Conservation (phyloP, 1,139 yeast genomes). For the Magnusiomyces suaveolens region DNA sequence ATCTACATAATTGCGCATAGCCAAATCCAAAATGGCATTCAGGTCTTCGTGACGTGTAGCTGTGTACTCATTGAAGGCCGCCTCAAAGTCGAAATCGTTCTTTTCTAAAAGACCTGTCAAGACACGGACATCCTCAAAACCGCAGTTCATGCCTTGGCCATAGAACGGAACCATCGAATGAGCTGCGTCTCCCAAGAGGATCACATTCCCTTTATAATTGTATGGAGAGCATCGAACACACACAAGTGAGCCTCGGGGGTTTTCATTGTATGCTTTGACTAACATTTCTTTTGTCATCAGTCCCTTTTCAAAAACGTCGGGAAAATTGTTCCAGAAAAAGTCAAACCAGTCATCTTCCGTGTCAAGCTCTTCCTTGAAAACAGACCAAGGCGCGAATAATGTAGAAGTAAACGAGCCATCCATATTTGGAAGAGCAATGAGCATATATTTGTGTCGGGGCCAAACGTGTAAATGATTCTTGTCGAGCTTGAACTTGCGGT, state of each 20-base stretch:
- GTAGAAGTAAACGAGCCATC: constrained; percentile 89
- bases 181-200: constrained; percentile 86
- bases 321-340: constrained; percentile 56
- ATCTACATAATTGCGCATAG: constrained; percentile 72
- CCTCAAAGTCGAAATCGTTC: constrained; percentile 33
- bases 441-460: constrained; percentile 83
- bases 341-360: constrained; percentile 35
- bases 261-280: constrained; percentile 42
- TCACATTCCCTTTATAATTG: constrained; percentile 53
- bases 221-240: constrained; percentile 55
- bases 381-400: constrained; percentile 70
- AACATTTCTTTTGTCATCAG: constrained; percentile 56
- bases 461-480: constrained; percentile 83
- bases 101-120: constrained; percentile 49
- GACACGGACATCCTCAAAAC: constrained; percentile 78
- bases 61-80: constrained; percentile 53
- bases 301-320: constrained; percentile 50
- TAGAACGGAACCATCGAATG: constrained; percentile 96
- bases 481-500: constrained; percentile 43
- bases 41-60: constrained; percentile 53
- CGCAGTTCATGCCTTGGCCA: constrained; percentile 97
- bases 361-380: constrained; percentile 45
- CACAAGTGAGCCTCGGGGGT: constrained; percentile 71
- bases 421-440: constrained; percentile 75
- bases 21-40: constrained; percentile 64